phyloP scores from a whole-genome alignment of 2,329 filamentous ascomycete genomes.

The Scortechinia acanthostroma region DNA sequence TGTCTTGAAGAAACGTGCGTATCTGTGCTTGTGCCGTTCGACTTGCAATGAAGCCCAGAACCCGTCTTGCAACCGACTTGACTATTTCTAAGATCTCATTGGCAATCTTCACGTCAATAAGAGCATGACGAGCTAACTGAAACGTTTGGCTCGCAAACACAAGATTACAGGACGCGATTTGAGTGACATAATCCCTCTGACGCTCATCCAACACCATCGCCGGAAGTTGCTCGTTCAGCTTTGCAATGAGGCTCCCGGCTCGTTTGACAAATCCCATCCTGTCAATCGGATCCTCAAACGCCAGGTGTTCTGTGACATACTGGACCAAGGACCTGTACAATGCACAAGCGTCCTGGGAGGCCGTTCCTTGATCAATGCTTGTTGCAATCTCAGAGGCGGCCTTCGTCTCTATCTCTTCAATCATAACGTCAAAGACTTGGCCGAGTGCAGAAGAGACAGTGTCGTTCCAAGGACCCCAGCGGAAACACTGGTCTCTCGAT shows the following conservation, averaged over 20 bases:
- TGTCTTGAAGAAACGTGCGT: background rate
- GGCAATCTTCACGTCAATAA: background rate
- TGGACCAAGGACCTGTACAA: constrained; percentile 28
- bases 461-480: constrained; percentile 48
- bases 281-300: constrained; percentile 45
- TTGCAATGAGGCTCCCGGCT: constrained; percentile 17
- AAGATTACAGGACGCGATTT: background rate
- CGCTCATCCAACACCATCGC: background rate
- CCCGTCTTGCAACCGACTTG: background rate
- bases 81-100: background rate
- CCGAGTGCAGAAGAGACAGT: constrained; percentile 36
- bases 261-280: constrained; percentile 33
- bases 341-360: background rate
- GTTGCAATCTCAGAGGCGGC: too few species aligned
- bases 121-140: background rate
- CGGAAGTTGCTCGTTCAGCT: background rate
- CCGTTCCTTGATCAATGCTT: background rate
- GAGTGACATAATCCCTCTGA: background rate
- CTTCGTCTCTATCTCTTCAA: background rate
- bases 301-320: constrained; percentile 37
- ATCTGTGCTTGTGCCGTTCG: background rate
- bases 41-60: background rate
- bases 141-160: background rate
- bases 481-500: constrained; percentile 18
- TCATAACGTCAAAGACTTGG: constrained; percentile 14